Conservation (phyloP, 805 yeast genomes). For the Sugiyamaella floridensis region DNA sequence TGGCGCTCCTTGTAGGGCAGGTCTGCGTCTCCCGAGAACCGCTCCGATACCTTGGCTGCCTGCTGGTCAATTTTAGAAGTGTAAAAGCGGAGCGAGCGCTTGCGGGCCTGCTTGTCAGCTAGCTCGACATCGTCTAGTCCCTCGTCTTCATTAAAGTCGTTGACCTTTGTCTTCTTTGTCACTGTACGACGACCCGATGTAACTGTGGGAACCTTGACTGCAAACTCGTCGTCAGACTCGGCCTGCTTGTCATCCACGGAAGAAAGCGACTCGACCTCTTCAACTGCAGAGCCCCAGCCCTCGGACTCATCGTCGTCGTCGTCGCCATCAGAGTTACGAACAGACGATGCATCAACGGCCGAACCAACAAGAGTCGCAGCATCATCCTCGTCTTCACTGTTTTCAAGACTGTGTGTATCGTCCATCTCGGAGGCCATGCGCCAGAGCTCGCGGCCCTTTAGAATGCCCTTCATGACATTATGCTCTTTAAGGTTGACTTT, state of each 20-base stretch:
- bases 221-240: slow-evolving; percentile 34
- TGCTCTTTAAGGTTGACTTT: slow-evolving; percentile 72
- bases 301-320: slow-evolving; percentile 18
- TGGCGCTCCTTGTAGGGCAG: slow-evolving; percentile 86
- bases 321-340: slow-evolving; percentile 5
- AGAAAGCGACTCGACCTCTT: neutral
- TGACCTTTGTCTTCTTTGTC: slow-evolving; percentile 29
- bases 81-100: slow-evolving; percentile 83
- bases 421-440: slow-evolving; percentile 59
- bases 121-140: slow-evolving; percentile 74
- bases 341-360: neutral
- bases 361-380: too few relatives aligned
- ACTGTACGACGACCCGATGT: slow-evolving; percentile 28
- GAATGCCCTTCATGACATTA: slow-evolving; percentile 80
- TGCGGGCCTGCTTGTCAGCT: slow-evolving; percentile 77
- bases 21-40: slow-evolving; percentile 69
- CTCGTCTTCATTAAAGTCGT: slow-evolving; percentile 51
- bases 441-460: slow-evolving; percentile 83
- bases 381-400: slow-evolving; percentile 21
- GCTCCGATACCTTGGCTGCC: slow-evolving; percentile 48
- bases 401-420: slow-evolving; percentile 29
- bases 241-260: slow-evolving; percentile 22
- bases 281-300: neutral
- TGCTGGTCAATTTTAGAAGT: slow-evolving; percentile 94
- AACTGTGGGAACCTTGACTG: slow-evolving; percentile 46